Evolutionary conservation across 257 asterid genomes (phyloP).

Genomic region (Rubia yunnanensis): DNA sequence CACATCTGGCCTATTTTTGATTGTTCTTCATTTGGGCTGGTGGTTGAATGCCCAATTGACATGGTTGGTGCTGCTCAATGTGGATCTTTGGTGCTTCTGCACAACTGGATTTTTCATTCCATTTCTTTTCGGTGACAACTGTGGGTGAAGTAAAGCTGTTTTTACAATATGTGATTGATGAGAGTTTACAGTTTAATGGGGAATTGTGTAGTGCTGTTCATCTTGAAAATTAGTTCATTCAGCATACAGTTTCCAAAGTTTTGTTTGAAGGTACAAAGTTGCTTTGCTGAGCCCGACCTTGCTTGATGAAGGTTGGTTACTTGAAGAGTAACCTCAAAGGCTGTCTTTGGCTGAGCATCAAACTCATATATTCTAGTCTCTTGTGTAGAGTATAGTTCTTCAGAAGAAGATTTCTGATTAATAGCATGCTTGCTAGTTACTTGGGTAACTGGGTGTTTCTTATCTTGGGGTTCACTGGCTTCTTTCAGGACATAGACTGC

Average conservation of each 20-base stretch:
- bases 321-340: conserved; percentile 24
- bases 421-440: conserved; percentile 41
- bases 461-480: conserved; percentile 58
- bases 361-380: conserved; percentile 15
- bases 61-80: not conserved
- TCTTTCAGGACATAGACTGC: conserved; percentile 85
- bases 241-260: conserved; percentile 12
- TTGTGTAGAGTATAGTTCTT: conserved; percentile 26
- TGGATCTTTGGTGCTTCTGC: conserved; percentile 11
- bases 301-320: conserved; percentile 21
- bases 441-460: conserved; percentile 39
- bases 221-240: not conserved
- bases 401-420: conserved; percentile 40
- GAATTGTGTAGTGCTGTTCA: not conserved
- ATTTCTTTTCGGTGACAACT: conserved; percentile 14
- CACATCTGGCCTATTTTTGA: conserved; percentile 7
- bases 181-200: conserved; percentile 1
- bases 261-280: conserved; percentile 23
- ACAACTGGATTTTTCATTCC: conserved; percentile 2
- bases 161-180: conserved; percentile 7
- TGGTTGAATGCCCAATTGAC: conserved; percentile 8
- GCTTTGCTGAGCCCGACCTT: conserved; percentile 15
- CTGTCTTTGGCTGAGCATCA: conserved; percentile 23
- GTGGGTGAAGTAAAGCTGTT: conserved; percentile 8
- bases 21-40: conserved; percentile 13